Evolutionary conservation across 2,329 filamentous ascomycete genomes (phyloP).

Genomic region (Trichophyton rubrum): DNA sequence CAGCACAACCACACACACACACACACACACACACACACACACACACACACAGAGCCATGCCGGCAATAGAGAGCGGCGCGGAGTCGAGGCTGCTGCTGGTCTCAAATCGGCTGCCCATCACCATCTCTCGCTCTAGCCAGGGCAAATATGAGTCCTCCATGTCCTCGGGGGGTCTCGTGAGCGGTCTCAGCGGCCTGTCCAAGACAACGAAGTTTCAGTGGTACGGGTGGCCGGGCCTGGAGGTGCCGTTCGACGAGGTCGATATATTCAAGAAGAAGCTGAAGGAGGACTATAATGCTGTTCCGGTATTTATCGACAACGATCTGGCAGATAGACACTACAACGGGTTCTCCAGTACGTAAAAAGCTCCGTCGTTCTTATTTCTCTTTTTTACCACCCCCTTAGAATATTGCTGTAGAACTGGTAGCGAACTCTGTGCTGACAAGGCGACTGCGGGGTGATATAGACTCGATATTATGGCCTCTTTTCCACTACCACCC

Average conservation of each 20-base stretch:
- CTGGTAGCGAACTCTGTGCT: background rate
- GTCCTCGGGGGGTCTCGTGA: slow-evolving; percentile 93
- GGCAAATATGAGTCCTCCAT: slow-evolving; percentile 88
- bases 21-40: no score
- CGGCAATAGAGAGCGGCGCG: slow-evolving; percentile 23
- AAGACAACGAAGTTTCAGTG: slow-evolving; percentile 93
- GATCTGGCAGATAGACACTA: slow-evolving; percentile 91
- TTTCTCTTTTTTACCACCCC: background rate
- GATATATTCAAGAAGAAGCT: slow-evolving; percentile 61
- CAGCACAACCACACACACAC: background rate
- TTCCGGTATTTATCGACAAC: slow-evolving; percentile 86
- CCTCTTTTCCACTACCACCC: slow-evolving; percentile 98
- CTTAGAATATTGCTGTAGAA: background rate
- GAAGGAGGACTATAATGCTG: slow-evolving; percentile 75
- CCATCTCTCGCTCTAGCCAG: slow-evolving; percentile 86
- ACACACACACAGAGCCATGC: slow-evolving; percentile 21
- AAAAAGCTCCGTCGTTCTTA: background rate
- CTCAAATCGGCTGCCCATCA: slow-evolving; percentile 91
- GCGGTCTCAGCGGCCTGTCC: slow-evolving; percentile 76
- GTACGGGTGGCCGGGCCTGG: slow-evolving; percentile 95
- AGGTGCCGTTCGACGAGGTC: slow-evolving; percentile 76
- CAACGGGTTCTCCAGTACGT: slow-evolving; percentile 90
- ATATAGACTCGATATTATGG: slow-evolving; percentile 85
- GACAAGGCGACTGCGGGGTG: background rate
- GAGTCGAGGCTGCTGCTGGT: slow-evolving; percentile 59